These are phyloP conservation scores for Macadamia tetraphylla DNA, from an alignment of 164 flowering plant genomes.

Conservation along the genomic window DNA sequence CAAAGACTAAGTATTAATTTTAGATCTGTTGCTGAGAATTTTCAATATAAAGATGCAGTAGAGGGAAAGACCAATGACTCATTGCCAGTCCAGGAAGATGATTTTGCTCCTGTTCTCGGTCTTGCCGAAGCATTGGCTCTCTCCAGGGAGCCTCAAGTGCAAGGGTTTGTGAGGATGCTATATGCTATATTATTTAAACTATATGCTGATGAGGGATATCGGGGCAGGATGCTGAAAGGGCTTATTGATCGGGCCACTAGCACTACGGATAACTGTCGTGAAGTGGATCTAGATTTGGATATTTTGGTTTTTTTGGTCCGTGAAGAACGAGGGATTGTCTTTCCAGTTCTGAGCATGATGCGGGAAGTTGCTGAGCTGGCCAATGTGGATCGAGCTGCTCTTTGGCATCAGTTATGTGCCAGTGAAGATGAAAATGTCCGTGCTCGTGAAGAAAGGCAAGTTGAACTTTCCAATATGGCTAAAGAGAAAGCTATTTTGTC, in stretches of 20 bases:
- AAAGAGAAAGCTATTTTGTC: conserved; percentile 63
- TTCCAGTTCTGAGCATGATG: conserved; percentile 86
- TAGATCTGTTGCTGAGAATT: conserved; percentile 36
- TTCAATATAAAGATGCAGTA: conserved; percentile 36
- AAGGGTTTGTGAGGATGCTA: conserved; percentile 71
- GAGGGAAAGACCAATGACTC: conserved; percentile 51
- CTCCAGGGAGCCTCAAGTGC: conserved; percentile 64
- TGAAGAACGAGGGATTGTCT: conserved; percentile 56
- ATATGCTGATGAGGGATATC: conserved; percentile 65
- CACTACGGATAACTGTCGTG: conserved; percentile 52
- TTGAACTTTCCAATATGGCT: conserved; percentile 46
- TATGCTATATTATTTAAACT: conserved; percentile 71
- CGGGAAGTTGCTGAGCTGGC: conserved; percentile 93
- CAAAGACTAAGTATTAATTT: conserved; percentile 41
- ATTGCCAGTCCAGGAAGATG: conserved; percentile 47
- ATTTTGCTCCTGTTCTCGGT: conserved; percentile 71
- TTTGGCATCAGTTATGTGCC: conserved; percentile 94
- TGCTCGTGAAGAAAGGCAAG: conserved; percentile 69
- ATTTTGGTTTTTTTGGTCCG: conserved; percentile 44
- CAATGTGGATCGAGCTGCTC: conserved; percentile 86
- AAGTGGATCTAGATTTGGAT: conserved; percentile 73
- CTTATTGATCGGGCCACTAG: conserved; percentile 81
- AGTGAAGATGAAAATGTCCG: conserved; percentile 81
- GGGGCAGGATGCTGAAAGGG: conserved; percentile 77
- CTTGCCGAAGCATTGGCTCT: conserved; percentile 88